A percentile compares a stretch with the other conserved stretches of the same genome.
These are phyloP conservation scores for Sporothrix mexicana DNA, from an alignment of 2,329 filamentous ascomycete species.

Conservation along the genomic window DNA sequence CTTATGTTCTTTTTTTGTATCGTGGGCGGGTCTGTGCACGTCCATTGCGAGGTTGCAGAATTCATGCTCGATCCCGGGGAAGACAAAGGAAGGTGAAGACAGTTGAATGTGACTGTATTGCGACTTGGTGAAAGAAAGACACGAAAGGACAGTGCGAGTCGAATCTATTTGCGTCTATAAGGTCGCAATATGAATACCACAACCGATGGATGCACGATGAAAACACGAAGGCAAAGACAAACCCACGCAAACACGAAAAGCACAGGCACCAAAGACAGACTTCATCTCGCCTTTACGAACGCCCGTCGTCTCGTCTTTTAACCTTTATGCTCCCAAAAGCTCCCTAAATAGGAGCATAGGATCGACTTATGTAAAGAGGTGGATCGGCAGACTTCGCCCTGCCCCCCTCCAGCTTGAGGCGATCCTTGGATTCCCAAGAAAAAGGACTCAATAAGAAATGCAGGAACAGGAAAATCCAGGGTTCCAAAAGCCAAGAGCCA, in stretches of 20 bases:
- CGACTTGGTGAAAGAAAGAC: not conserved
- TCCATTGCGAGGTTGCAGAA: conserved; percentile 23
- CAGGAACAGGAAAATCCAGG: not conserved
- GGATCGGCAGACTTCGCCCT: conserved; percentile 26
- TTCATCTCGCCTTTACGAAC: conserved; percentile 9
- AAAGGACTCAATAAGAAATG: not conserved
- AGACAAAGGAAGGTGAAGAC: not conserved
- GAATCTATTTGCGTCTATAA: not conserved
- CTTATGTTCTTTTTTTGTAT: conserved; percentile 21
- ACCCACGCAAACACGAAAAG: too few species aligned
- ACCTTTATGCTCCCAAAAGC: not conserved
- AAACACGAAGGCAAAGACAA: not conserved
- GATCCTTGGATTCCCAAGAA: conserved; percentile 11
- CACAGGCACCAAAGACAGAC: not conserved
- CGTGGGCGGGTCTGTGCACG: conserved; percentile 20
- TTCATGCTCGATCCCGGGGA: conserved; percentile 24
- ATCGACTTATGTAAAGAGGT: conserved; percentile 10
- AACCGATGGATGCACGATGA: not conserved
- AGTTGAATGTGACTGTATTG: not conserved
- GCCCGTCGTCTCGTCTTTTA: conserved; percentile 14
- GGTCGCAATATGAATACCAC: not conserved
- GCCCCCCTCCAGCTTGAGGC: not conserved
- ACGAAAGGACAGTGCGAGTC: too few species aligned
- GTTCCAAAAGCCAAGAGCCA: not conserved
- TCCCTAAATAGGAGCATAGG: conserved; percentile 12